These are phyloP conservation scores for Botrytis paeoniae DNA, from an alignment of 2,329 filamentous ascomycete genomes.

Conservation along the genomic window DNA sequence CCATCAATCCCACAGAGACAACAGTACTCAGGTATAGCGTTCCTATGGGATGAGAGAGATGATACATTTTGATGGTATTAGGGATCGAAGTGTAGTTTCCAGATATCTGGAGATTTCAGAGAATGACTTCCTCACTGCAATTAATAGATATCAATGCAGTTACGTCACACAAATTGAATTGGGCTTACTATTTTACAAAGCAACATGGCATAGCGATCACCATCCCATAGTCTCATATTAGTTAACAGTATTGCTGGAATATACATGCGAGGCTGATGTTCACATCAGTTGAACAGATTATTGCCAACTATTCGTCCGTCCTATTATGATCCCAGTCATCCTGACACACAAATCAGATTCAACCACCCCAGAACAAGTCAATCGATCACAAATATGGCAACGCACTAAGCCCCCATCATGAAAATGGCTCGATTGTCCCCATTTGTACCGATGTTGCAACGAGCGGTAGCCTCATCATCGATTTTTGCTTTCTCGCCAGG, in stretches of 20 bases:
- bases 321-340: neutral
- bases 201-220: neutral
- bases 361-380: too few species aligned
- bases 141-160: neutral
- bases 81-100: neutral
- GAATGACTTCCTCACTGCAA: neutral
- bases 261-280: neutral
- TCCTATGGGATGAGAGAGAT: neutral
- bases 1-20: neutral
- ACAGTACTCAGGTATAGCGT: neutral
- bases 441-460: neutral
- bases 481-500: neutral
- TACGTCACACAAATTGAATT: neutral
- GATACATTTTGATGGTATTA: neutral
- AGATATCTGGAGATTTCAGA: neutral
- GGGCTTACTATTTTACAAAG: neutral
- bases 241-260: neutral
- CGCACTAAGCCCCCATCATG: neutral
- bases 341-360: neutral
- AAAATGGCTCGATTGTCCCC: conserved; percentile 7
- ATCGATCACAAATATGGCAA: neutral
- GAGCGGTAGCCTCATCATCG: neutral
- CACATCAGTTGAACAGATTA: neutral
- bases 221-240: neutral
- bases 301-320: neutral